Base-by-base conservation (phyloP, 306 rosid species). In the Castanopsis chinensis region DNA sequence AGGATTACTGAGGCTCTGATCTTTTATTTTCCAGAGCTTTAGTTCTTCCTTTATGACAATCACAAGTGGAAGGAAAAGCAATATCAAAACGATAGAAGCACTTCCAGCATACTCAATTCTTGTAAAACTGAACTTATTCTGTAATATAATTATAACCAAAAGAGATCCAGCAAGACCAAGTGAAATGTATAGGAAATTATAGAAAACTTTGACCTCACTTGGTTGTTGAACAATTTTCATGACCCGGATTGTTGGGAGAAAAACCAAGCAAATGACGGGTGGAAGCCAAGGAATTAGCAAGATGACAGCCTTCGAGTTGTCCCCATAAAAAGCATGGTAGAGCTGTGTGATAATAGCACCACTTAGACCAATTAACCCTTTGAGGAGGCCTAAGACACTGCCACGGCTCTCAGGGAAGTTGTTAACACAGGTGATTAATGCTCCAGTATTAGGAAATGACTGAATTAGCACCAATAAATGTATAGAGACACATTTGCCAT, bases 401-500 rank as follows among this genome's bases (percentile, higher is more conserved):
- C 96, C 93, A 8, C 96, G 79, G 68, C 88, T 88, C 49, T 83
- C 74, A 0, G 92, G 93, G 85, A 92, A 92, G 67, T 89, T 92
- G 56, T 83, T 88, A 5, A 90, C 97, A 53, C 85, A 82, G 1
- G 90, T 86, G 35, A 86, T 93, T 4, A 90, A 55, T 8, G 89
- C 93, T 17, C 93, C 91, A 0, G 91, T 92, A 11, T 88, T 89
- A 2, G 92, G 85, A 32, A 88, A 92, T 1, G 89, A 75, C 83
- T 88, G 97, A 91, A 77, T 92, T 91, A 3, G 91, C 89, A 2
- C 96, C 92, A 28, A 92, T 27, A 81, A 83, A 86, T 14, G 89
- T 89, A 76, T 91, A 92, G 12, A 92, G 52, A 53, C 96, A 91
- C 97, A 93, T 88, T 30, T 89, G 92, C 97, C 96, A 91, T 7